phyloP scores from a whole-genome alignment of 768 basidiomycete genomes.

The Psilocybe cyanescens region DNA sequence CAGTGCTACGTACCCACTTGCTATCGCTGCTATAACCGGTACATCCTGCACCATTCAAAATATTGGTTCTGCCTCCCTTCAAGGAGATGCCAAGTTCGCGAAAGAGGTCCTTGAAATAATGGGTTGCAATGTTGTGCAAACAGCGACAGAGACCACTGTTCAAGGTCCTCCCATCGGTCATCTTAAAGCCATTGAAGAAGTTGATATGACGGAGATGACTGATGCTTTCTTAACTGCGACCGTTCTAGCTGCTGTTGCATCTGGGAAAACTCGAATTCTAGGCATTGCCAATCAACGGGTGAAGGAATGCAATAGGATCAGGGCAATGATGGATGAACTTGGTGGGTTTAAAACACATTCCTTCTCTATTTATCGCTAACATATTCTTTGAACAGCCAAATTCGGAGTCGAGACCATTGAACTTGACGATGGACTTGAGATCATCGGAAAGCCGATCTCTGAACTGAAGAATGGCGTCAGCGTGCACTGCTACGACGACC shows the following conservation, averaged over 20 bases:
- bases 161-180: conserved; percentile 83
- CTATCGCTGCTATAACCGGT: conserved; percentile 97
- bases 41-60: conserved; percentile 92
- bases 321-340: conserved; percentile 95
- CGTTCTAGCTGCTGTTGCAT: conserved; percentile 84
- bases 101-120: conserved; percentile 91
- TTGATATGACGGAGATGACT: conserved; percentile 99
- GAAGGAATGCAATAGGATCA: conserved; percentile 97
- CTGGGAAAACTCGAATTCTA: conserved; percentile 77
- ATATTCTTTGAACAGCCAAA: conserved; percentile 54
- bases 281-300: conserved; percentile 99
- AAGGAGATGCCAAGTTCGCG: conserved; percentile 98
- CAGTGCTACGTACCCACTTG: conserved; percentile 95
- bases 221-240: conserved; percentile 98
- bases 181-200: conserved; percentile 80
- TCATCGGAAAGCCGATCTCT: conserved; percentile 74
- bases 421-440: conserved; percentile 89
- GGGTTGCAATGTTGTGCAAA: conserved; percentile 93
- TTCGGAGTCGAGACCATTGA: conserved; percentile 94
- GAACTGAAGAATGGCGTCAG: conserved; percentile 73
- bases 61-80: conserved; percentile 88
- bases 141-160: conserved; percentile 87
- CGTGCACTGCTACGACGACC: conserved; percentile 97
- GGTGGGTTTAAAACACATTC: conserved; percentile 50
- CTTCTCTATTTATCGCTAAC: not conserved